Percentiles rank a stretch among this genome's conserved stretches.
phyloP scores from a whole-genome alignment of 192 early-diverging fungal genomes.

The Backusella macrospora region DNA sequence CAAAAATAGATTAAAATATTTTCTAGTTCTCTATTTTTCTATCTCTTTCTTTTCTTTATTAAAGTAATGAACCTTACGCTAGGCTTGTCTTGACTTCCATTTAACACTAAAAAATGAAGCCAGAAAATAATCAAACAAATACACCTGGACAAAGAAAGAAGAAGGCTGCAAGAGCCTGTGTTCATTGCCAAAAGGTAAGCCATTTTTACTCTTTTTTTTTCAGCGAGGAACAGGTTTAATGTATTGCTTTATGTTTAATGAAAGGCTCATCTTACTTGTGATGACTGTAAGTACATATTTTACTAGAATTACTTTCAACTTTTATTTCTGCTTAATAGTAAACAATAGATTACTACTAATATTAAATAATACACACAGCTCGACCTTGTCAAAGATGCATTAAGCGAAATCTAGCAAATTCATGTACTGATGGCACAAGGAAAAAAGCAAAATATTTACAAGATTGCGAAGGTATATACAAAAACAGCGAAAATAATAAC shows the following conservation, averaged over 20 bases:
- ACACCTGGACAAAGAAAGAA: constrained; percentile 31
- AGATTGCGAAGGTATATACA: constrained; percentile 59
- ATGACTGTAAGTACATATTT: constrained; percentile 57
- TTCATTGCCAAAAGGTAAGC: constrained; percentile 68
- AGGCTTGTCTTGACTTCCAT: not conserved
- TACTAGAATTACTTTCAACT: not conserved
- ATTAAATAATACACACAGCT: constrained; percentile 39
- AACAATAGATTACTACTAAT: not conserved
- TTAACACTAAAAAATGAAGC: not conserved
- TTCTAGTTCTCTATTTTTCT: not conserved
- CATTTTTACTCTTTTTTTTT: not conserved
- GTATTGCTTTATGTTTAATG: not conserved
- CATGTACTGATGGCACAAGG: constrained; percentile 85
- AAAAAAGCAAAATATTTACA: constrained; percentile 95
- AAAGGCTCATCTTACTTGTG: constrained; percentile 72
- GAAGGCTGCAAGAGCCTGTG: constrained; percentile 52
- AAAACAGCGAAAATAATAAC: constrained; percentile 1
- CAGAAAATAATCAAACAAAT: constrained; percentile 16
- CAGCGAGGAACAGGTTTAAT: not conserved
- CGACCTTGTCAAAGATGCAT: constrained; percentile 90
- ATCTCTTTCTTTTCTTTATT: not conserved
- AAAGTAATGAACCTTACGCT: constrained; percentile 14
- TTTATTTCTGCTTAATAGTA: not conserved
- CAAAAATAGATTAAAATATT: not conserved
- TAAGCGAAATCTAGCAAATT: constrained; percentile 72